Evolutionary conservation across 257 asterid species (phyloP).

Genomic region (Mentha longifolia): DNA sequence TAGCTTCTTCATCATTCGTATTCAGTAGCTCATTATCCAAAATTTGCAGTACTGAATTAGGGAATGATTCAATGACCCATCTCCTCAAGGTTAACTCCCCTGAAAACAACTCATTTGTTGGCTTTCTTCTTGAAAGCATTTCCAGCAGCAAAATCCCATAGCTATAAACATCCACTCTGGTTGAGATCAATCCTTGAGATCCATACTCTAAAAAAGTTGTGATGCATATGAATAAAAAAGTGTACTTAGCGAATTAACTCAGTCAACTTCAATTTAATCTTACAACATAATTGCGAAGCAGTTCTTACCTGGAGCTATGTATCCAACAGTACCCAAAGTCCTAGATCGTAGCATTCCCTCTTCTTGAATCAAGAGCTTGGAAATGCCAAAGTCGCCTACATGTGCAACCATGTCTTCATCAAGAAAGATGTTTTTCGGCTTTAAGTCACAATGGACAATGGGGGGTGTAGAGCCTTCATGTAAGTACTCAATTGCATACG

Average conservation of each 20-base stretch:
- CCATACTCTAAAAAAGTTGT: slow-evolving; percentile 5
- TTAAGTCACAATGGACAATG: slow-evolving; percentile 9
- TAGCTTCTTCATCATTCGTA: not conserved
- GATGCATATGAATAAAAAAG: not conserved
- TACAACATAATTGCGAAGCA: not conserved
- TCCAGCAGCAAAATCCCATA: slow-evolving; percentile 14
- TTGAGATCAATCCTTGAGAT: not conserved
- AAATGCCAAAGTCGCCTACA: slow-evolving; percentile 19
- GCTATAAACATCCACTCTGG: slow-evolving; percentile 1
- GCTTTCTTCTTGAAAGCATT: not conserved
- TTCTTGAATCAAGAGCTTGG: slow-evolving; percentile 4
- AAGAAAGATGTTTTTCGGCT: slow-evolving; percentile 6
- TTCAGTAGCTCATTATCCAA: not conserved
- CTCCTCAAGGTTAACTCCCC: slow-evolving; percentile 15
- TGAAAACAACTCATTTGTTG: slow-evolving; percentile 9
- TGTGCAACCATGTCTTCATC: slow-evolving; percentile 2
- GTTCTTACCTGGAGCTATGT: slow-evolving; percentile 1
- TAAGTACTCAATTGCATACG: not conserved
- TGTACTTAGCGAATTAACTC: not conserved
- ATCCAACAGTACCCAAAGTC: slow-evolving; percentile 6
- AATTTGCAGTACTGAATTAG: not conserved
- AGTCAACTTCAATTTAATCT: not conserved
- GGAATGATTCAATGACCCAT: not conserved
- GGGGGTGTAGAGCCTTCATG: not conserved
- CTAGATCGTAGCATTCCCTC: not conserved